Evolutionary conservation across 2,329 filamentous ascomycete genomes (phyloP).

Genomic region (Graphiopsis chlorocephala): DNA sequence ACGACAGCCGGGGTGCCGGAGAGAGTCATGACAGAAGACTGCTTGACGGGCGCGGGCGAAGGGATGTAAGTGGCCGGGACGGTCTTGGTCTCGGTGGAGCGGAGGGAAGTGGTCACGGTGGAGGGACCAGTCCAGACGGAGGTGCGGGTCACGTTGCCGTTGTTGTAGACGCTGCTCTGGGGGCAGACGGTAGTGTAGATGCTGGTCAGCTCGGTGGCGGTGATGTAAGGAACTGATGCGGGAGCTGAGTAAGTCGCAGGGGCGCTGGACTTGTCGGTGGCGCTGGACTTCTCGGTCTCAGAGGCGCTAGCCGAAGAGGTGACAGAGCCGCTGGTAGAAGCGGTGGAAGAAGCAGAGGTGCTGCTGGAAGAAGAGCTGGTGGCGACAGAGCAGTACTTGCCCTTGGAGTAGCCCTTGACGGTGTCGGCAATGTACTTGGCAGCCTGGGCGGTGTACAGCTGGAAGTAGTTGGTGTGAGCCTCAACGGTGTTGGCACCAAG

Average conservation of each 20-base stretch:
- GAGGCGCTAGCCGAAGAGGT: not conserved
- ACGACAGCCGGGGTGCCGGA: conserved; percentile 13
- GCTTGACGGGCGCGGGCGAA: conserved; percentile 8
- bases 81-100: conserved; percentile 6
- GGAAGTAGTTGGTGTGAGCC: conserved; percentile 41
- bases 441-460: conserved; percentile 30
- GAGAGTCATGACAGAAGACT: conserved; percentile 16
- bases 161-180: conserved; percentile 9
- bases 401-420: conserved; percentile 21
- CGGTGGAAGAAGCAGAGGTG: not conserved
- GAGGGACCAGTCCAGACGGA: conserved; percentile 14
- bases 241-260: conserved; percentile 18
- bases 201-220: conserved; percentile 16
- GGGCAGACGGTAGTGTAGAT: conserved; percentile 20
- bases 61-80: conserved; percentile 8
- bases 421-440: conserved; percentile 25
- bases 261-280: conserved; percentile 5
- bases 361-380: conserved; percentile 6
- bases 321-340: not conserved
- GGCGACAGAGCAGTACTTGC: conserved; percentile 6
- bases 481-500: conserved; percentile 32
- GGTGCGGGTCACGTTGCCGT: conserved; percentile 13
- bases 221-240: conserved; percentile 14
- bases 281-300: not conserved
- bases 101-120: conserved; percentile 8